Conservation (phyloP, 768 basidiomycete genomes). For the Boletus rufocinnamomeus region DNA sequence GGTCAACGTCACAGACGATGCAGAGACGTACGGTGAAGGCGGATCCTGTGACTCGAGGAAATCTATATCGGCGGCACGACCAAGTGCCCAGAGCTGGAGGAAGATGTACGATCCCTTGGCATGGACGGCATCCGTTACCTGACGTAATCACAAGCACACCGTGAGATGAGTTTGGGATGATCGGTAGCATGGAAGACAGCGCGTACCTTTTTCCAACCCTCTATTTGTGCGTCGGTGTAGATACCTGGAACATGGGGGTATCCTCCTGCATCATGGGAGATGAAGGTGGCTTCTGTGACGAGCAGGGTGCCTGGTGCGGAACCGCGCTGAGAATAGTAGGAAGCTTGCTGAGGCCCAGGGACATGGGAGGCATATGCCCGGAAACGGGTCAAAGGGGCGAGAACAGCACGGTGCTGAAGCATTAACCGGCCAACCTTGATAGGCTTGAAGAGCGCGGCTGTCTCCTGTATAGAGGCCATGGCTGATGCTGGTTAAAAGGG, state of each 20-base stretch:
- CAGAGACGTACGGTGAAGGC: slow-evolving; percentile 38
- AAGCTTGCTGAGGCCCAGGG: slow-evolving; percentile 38
- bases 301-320: slow-evolving; percentile 52
- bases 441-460: slow-evolving; percentile 45
- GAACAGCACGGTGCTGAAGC: slow-evolving; percentile 53
- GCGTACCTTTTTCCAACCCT: slow-evolving; percentile 48
- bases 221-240: slow-evolving; percentile 59
- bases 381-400: slow-evolving; percentile 54
- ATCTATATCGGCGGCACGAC: slow-evolving; percentile 44
- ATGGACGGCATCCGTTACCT: slow-evolving; percentile 63
- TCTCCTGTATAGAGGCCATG: slow-evolving; percentile 4
- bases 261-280: slow-evolving; percentile 54
- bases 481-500: neutral
- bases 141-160: neutral
- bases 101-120: slow-evolving; percentile 49
- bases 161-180: neutral
- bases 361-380: slow-evolving; percentile 40
- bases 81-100: slow-evolving; percentile 58
- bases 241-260: slow-evolving; percentile 58
- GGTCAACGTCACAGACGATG: slow-evolving; percentile 33
- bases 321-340: slow-evolving; percentile 54
- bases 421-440: slow-evolving; percentile 43
- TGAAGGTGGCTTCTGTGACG: slow-evolving; percentile 58
- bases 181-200: too few relatives aligned
- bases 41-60: slow-evolving; percentile 34